A percentile compares a stretch with the other conserved stretches of the same genome.
Conservation (phyloP, 2,329 filamentous ascomycete genomes). For the Geosmithia flava region DNA sequence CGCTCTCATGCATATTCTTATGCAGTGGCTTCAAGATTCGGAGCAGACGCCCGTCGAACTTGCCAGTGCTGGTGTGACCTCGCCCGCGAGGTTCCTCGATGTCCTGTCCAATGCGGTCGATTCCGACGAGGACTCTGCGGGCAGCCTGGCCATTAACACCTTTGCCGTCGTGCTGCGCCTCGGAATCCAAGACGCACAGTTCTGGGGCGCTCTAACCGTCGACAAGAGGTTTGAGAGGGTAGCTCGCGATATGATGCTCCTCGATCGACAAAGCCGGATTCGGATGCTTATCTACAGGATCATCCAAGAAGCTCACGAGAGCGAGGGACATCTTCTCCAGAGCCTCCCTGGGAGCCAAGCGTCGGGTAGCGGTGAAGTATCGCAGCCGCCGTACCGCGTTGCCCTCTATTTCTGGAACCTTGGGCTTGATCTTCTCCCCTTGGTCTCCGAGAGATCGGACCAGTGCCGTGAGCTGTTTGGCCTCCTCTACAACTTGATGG, state of each 20-base stretch:
- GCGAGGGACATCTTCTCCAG: not conserved
- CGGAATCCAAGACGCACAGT: not conserved
- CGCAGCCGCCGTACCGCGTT: not conserved
- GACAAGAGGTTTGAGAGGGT: conserved; percentile 8
- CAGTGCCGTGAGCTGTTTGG: conserved; percentile 15
- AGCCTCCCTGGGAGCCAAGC: not conserved
- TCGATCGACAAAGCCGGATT: not conserved
- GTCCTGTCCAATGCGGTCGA: not conserved
- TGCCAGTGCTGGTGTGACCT: not conserved
- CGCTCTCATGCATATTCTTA: conserved; percentile 1
- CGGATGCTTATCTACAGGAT: conserved; percentile 14
- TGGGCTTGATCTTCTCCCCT: conserved; percentile 14
- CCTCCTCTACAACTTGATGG: not conserved
- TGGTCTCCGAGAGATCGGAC: conserved; percentile 9
- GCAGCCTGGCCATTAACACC: not conserved
- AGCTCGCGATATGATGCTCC: not conserved
- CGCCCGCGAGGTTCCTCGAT: not conserved
- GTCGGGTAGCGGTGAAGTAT: not conserved
- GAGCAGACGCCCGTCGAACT: not conserved
- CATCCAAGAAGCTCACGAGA: conserved; percentile 5
- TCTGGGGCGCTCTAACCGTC: conserved; percentile 4
- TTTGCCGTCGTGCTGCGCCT: conserved; percentile 3
- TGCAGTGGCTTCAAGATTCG: not conserved
- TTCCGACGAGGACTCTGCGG: not conserved
- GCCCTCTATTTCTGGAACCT: conserved; percentile 6